A percentile compares a stretch with the other conserved stretches of the same genome.
These are phyloP conservation scores for Butyriboletus appendiculatus DNA, from an alignment of 1,284 basidiomycete species.

Conservation along the genomic window DNA sequence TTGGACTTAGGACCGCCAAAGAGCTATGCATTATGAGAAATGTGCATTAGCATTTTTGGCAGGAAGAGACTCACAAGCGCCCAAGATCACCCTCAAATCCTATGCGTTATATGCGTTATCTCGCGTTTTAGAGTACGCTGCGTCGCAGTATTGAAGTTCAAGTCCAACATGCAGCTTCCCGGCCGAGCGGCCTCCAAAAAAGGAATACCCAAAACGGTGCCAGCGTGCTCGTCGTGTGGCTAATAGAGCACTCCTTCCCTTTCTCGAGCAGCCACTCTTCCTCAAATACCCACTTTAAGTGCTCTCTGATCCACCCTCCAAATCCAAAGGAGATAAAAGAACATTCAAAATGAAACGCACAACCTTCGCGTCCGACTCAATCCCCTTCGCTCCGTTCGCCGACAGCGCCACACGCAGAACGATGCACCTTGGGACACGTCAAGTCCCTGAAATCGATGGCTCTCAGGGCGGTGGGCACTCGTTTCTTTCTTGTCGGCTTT, in stretches of 20 bases:
- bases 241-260: neutral
- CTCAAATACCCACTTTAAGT: neutral
- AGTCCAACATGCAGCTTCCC: too few species aligned
- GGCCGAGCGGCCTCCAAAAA: constrained; percentile 10
- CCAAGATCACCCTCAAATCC: too few species aligned
- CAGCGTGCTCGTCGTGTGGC: constrained; percentile 12
- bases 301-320: neutral
- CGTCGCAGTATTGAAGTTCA: too few species aligned
- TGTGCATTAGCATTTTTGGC: too few species aligned
- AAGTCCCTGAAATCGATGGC: constrained; percentile 45
- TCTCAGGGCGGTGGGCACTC: constrained; percentile 43
- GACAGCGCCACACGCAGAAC: neutral
- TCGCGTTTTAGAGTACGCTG: too few species aligned
- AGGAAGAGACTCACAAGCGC: too few species aligned
- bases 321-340: neutral
- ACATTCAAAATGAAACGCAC: neutral
- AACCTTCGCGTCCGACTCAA: neutral
- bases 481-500: neutral
- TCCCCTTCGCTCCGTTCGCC: neutral
- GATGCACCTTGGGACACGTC: constrained; percentile 25
- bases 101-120: too few species aligned
- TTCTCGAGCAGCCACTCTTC: neutral
- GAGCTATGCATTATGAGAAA: too few species aligned
- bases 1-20: too few species aligned
- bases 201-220: constrained; percentile 4